Evolutionary conservation across 2,329 filamentous ascomycete genomes (phyloP).

Genomic region (Pseudogymnoascus sp.): DNA sequence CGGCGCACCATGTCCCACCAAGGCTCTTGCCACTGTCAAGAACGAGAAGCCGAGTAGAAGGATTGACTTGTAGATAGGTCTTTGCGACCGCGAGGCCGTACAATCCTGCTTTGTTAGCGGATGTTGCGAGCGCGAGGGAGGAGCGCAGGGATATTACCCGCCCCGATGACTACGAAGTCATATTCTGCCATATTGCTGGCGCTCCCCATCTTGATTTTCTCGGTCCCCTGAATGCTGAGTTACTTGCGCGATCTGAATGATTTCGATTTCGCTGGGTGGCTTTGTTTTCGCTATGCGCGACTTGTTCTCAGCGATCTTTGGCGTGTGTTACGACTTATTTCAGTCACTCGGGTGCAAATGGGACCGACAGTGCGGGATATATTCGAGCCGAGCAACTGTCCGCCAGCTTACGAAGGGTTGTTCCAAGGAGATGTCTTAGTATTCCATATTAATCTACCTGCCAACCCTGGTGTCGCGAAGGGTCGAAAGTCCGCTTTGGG

Average conservation of each 20-base stretch:
- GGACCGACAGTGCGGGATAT: not conserved
- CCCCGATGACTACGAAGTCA: conserved; percentile 32
- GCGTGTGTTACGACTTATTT: not conserved
- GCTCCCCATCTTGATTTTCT: not conserved
- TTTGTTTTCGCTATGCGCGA: not conserved
- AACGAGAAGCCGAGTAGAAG: conserved; percentile 44
- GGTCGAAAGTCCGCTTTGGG: not conserved
- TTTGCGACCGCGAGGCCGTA: conserved; percentile 52
- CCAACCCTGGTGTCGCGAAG: not conserved
- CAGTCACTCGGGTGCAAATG: not conserved
- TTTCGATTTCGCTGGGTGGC: not conserved
- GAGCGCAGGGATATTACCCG: conserved; percentile 33
- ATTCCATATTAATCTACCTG: not conserved
- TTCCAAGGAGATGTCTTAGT: not conserved
- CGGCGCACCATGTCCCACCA: conserved; percentile 61
- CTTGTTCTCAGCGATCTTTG: not conserved
- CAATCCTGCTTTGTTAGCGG: conserved; percentile 31
- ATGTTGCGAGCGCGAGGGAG: not conserved
- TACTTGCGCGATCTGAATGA: not conserved
- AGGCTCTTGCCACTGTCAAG: conserved; percentile 48
- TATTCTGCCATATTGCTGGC: conserved; percentile 5
- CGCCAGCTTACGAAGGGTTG: not conserved
- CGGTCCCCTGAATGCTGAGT: not conserved
- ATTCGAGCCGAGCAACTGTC: not conserved
- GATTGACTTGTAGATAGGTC: conserved; percentile 50